phyloP scores from a whole-genome alignment of 805 yeast species.

The Clavispora vitiphila region DNA sequence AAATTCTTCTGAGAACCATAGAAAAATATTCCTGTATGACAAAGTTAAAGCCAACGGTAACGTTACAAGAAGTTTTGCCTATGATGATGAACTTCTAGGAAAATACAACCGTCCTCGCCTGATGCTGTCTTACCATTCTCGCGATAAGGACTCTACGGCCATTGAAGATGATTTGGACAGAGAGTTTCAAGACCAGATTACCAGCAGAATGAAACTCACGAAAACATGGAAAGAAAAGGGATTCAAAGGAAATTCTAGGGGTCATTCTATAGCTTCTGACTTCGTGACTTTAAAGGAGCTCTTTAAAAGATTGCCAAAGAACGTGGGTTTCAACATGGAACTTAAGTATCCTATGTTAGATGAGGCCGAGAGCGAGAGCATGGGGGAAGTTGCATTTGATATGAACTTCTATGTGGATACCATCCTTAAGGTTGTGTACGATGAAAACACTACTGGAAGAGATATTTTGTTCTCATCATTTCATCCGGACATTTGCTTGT shows the following conservation, averaged over 20 bases:
- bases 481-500: constrained; percentile 87
- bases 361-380: constrained; percentile 83
- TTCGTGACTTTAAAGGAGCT: constrained; percentile 86
- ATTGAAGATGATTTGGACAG: constrained; percentile 28
- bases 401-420: constrained; percentile 87
- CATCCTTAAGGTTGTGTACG: constrained; percentile 69
- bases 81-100: constrained; percentile 33
- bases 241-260: constrained; percentile 90
- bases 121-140: constrained; percentile 34
- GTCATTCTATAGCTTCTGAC: constrained; percentile 82
- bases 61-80: constrained; percentile 19
- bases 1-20: constrained; percentile 9
- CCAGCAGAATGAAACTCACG: constrained; percentile 77
- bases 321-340: constrained; percentile 91
- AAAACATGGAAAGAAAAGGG: constrained; percentile 81
- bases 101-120: constrained; percentile 34
- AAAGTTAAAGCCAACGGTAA: constrained; percentile 11
- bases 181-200: constrained; percentile 34
- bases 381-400: constrained; percentile 80
- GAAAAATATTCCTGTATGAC: constrained; percentile 5
- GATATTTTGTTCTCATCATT: constrained; percentile 89
- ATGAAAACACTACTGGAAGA: constrained; percentile 68
- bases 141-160: constrained; percentile 22
- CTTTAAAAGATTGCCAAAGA: constrained; percentile 72
- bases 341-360: constrained; percentile 93